A percentile compares a stretch with the other conserved stretches of the same genome.
phyloP scores from a whole-genome alignment of 192 early-diverging fungal genomes.

The Rhizophagus sp. region DNA sequence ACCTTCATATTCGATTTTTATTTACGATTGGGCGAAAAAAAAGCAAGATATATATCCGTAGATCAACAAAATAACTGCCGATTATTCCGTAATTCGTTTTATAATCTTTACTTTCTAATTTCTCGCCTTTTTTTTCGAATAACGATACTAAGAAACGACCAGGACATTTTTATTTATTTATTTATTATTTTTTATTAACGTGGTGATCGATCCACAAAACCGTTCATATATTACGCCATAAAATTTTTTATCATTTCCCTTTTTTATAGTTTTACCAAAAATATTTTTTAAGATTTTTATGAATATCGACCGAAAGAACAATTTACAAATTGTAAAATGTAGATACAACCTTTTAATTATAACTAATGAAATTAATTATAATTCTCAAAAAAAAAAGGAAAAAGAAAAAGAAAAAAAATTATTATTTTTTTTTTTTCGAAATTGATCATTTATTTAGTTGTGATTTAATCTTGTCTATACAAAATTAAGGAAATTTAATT shows the following conservation, averaged over 20 bases:
- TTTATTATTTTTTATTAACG: background rate
- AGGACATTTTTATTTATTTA: background rate
- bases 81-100: background rate
- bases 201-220: background rate
- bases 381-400: no score
- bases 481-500: background rate
- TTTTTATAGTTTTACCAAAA: background rate
- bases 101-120: no score
- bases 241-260: background rate
- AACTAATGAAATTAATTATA: no score
- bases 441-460: background rate
- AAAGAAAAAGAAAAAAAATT: no score
- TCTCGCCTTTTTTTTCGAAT: background rate
- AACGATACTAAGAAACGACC: no score
- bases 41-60: background rate
- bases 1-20: background rate
- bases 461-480: background rate
- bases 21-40: background rate
- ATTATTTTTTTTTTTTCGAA: no score
- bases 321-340: no score
- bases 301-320: background rate
- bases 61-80: background rate
- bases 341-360: no score
- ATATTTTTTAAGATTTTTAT: background rate
- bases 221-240: no score